These are phyloP conservation scores for Triticum urartu DNA, from an alignment of 176 grass and related monocot species.

Conservation along the genomic window DNA sequence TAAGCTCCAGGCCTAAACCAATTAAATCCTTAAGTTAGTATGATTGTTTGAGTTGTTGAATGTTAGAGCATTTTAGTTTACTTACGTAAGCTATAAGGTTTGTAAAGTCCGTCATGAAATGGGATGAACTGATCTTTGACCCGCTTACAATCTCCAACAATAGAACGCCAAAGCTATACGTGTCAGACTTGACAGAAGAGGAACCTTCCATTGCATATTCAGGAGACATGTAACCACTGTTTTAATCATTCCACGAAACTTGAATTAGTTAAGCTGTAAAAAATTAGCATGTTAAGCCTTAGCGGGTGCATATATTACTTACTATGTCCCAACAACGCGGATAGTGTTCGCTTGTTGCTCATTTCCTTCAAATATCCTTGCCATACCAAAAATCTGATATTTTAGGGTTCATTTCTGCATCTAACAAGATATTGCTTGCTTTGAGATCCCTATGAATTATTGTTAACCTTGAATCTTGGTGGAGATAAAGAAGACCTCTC, in stretches of 20 bases:
- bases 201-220: constrained; percentile 46
- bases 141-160: constrained; percentile 51
- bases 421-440: constrained; percentile 50
- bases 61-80: not conserved
- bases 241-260: not conserved
- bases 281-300: not conserved
- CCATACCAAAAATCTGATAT: constrained; percentile 65
- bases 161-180: constrained; percentile 58
- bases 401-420: constrained; percentile 39
- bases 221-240: constrained; percentile 52
- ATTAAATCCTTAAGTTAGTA: constrained; percentile 5
- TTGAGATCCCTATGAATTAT: constrained; percentile 49
- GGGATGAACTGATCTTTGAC: constrained; percentile 24
- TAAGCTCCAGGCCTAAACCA: constrained; percentile 48
- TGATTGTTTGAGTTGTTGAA: not conserved
- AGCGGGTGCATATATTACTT: constrained; percentile 13
- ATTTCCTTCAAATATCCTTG: constrained; percentile 37
- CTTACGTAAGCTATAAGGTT: constrained; percentile 36
- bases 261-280: not conserved
- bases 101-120: not conserved
- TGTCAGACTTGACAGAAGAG: constrained; percentile 57
- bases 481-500: constrained; percentile 52
- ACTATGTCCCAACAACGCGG: constrained; percentile 42
- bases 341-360: constrained; percentile 32
- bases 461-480: constrained; percentile 48